Evolutionary conservation across 352 stramenopile genomes (phyloP), one percentile per base, ranked within the genome.

Genomic region (Peronospora belbahrii): DNA sequence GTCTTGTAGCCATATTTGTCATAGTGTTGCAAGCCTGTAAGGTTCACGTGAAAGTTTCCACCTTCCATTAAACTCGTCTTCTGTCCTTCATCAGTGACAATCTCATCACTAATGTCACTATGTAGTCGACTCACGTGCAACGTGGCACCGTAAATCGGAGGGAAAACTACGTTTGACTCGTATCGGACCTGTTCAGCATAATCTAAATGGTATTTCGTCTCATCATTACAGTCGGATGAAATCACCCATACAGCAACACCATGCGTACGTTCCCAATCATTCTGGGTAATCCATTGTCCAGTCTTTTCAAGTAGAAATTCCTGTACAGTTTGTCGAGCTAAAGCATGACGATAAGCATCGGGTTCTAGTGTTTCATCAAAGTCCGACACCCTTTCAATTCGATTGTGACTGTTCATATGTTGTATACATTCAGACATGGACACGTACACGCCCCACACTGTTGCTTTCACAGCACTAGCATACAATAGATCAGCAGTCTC

Each of bases 361-460:
- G 48, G 54, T 10, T 62, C 50, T 13, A 62, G 28, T 0, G 28
- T 14, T 15, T 68, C 42, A 4, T 56, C 18, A 4, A 58, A 22
- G 9, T 45, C 36, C 48, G 10, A 6, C n/a, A 24, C 24, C 4
- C 20, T 17, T 18, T 17, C 22, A 4, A 44, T 13, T 31, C 1
- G 11, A 10, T 0, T 2, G 6, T 6, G 1, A 6, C 23, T 40
- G 22, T 52, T 43, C 32, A 53, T 19, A 2, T 56, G 15, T n/a
- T 51, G 34, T 22, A 80, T n/a, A 43, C 22, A 11, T 28, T 70
- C 56, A 14, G 20, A 20, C 6, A 51, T 52, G 18, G 56, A 42
- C 31, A 89, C 67, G 49, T 83, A 89, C 2, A 86, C 70, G 32
- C 77, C 74, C 74, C 77, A 89, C 4, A 85, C 70, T 8, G 49